Evolutionary conservation across 768 basidiomycete species (phyloP), one percentile per base, ranked within the genome.

Genomic region (Rhizopogon vinicolor): DNA sequence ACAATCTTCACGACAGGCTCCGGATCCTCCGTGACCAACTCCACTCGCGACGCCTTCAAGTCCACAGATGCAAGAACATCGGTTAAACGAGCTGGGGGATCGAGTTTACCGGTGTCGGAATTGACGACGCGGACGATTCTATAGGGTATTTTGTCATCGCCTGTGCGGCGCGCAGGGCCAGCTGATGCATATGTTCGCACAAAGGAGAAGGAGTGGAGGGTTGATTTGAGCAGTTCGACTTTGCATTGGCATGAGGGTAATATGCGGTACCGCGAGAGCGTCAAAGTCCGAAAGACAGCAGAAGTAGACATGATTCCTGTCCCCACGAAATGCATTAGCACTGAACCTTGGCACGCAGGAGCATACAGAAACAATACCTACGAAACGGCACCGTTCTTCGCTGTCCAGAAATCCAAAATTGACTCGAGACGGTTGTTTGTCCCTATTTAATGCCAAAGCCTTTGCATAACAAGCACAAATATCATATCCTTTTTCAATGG

Each of bases 1-100:
- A 84, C 61, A 28, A 89, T 65, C 56, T 77, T 82, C 39, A 91
- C 89, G 49, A 89, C 74, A 3, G 87, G 85, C 5, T 71, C 56
- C 0, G 84, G 84, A 0, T 70, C 54, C 0, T 70, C 60, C 3
- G 72, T 62, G 40, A 87, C 78, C 44, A 91, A 81, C 65, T 86
- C 82, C 54, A 89, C 67, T 59, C 76, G 74, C 54, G 74, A 70
- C 0, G 69, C 72, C 16, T 74, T 67, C 9, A 63, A 61, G 64
- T 83, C 71, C 44, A 82, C 63, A 18, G 69, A 58, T 7, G 66
- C 65, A 60, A 91, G 75, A 51, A 91, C 66, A 3, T 66, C 60
- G 0, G 48, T 18, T 35, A 88, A 74, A 7, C 63, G 63, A 8
- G 61, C 65, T 2, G 71, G 70, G 0, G 60, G 67, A 0, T 71